Evolutionary conservation across 805 yeast species (phyloP).

Genomic region (Myxozyma geophila): DNA sequence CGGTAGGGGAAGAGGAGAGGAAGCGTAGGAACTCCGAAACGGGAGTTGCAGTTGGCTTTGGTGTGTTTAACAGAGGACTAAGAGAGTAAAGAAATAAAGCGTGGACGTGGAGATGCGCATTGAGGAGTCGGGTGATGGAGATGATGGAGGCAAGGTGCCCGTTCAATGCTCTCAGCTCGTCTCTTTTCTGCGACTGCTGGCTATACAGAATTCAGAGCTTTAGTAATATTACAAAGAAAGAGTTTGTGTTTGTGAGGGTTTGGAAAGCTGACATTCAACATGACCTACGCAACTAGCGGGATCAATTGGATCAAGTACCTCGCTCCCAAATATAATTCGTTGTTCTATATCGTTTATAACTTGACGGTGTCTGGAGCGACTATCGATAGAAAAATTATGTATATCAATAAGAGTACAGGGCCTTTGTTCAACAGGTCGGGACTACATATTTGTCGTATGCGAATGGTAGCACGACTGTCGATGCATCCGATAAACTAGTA

Average conservation of each 20-base stretch:
- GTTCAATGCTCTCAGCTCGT: no score
- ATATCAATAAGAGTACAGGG: background rate
- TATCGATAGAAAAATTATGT: constrained; percentile 15
- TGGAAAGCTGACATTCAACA: constrained; percentile 21
- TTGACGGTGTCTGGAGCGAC: constrained; percentile 30
- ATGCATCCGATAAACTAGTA: background rate
- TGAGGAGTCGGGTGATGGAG: background rate
- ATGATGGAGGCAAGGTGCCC: background rate
- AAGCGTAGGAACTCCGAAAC: no score
- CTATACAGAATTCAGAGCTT: no score
- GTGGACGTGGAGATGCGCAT: no score
- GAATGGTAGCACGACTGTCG: background rate
- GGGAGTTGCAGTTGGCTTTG: no score
- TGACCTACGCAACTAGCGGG: constrained; percentile 20
- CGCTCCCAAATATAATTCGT: constrained; percentile 16
- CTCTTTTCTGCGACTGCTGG: no score
- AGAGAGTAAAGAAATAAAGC: no score
- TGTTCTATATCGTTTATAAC: constrained; percentile 16
- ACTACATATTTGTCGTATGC: constrained; percentile 12
- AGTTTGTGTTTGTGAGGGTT: background rate
- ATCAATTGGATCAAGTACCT: constrained; percentile 29
- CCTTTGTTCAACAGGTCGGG: constrained; percentile 21
- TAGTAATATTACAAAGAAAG: background rate
- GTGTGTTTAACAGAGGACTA: no score
- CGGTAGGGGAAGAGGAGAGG: no score